Conservation (phyloP, 2,329 filamentous ascomycete genomes). For the Pseudogymnoascus verrucosus region DNA sequence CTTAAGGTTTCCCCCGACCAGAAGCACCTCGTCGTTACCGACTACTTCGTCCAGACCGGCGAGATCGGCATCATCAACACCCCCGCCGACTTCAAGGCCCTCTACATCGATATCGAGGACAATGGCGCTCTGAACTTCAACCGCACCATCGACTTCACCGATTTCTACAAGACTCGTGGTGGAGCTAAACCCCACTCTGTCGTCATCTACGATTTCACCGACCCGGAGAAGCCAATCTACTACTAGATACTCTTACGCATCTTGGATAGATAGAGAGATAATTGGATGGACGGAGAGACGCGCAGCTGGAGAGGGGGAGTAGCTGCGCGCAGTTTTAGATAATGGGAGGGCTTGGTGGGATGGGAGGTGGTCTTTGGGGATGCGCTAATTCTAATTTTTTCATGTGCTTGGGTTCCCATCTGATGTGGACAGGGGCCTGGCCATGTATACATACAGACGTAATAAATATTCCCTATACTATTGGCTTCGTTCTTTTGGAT, state of each 20-base stretch:
- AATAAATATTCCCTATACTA: background rate
- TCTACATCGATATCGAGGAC: conserved; percentile 50
- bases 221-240: conserved; percentile 43
- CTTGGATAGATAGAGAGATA: background rate
- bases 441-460: conserved; percentile 1
- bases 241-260: conserved; percentile 28
- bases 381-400: background rate
- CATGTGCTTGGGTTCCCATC: background rate
- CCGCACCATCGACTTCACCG: conserved; percentile 48
- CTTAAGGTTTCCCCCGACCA: conserved; percentile 57
- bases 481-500: background rate
- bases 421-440: background rate
- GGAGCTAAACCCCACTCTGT: conserved; percentile 33
- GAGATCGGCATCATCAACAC: conserved; percentile 54
- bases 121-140: conserved; percentile 52
- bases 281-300: background rate
- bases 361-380: conserved; percentile 1
- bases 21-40: conserved; percentile 56
- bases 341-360: background rate
- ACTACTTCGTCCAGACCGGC: conserved; percentile 57
- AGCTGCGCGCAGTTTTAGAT: conserved; percentile 1
- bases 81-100: conserved; percentile 52
- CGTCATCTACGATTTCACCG: conserved; percentile 46
- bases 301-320: background rate
- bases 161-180: conserved; percentile 45